Evolutionary conservation across 768 basidiomycete species (phyloP).

Genomic region (Cubamyces sp.): DNA sequence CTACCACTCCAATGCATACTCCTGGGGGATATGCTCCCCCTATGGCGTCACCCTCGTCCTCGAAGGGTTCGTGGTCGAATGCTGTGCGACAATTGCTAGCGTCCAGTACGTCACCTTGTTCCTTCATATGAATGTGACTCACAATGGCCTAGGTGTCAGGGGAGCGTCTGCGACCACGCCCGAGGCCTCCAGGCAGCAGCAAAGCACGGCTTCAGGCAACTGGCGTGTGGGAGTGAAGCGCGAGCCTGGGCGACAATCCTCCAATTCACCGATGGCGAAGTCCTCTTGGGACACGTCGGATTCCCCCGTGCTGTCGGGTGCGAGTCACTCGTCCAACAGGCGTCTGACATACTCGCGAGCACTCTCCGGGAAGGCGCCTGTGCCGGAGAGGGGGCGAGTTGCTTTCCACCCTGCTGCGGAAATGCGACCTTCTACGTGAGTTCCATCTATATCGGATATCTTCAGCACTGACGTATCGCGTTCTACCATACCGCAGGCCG

Average conservation of each 20-base stretch:
- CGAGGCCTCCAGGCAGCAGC: slow-evolving; percentile 9
- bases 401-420: slow-evolving; percentile 35
- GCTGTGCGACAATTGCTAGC: slow-evolving; percentile 73
- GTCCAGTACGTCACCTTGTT: slow-evolving; percentile 43
- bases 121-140: slow-evolving; percentile 29
- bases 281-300: slow-evolving; percentile 31
- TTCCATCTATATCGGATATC: not conserved
- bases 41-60: slow-evolving; percentile 61
- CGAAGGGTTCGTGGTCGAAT: slow-evolving; percentile 79
- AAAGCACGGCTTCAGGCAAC: not conserved
- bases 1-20: slow-evolving; percentile 41
- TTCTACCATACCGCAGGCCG: slow-evolving; percentile 1
- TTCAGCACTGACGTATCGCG: not conserved
- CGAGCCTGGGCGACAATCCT: slow-evolving; percentile 16
- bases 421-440: slow-evolving; percentile 24
- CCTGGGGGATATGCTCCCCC: slow-evolving; percentile 41
- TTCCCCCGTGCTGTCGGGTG: slow-evolving; percentile 39
- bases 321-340: slow-evolving; percentile 48
- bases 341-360: slow-evolving; percentile 49
- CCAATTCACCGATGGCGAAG: slow-evolving; percentile 39
- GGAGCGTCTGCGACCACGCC: slow-evolving; percentile 20
- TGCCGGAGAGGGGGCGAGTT: slow-evolving; percentile 45
- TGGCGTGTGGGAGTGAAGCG: slow-evolving; percentile 12
- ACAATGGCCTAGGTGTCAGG: slow-evolving; percentile 27
- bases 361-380: slow-evolving; percentile 34